Conservation (phyloP, 2,329 filamentous ascomycete species). For the Fusarium sp. region DNA sequence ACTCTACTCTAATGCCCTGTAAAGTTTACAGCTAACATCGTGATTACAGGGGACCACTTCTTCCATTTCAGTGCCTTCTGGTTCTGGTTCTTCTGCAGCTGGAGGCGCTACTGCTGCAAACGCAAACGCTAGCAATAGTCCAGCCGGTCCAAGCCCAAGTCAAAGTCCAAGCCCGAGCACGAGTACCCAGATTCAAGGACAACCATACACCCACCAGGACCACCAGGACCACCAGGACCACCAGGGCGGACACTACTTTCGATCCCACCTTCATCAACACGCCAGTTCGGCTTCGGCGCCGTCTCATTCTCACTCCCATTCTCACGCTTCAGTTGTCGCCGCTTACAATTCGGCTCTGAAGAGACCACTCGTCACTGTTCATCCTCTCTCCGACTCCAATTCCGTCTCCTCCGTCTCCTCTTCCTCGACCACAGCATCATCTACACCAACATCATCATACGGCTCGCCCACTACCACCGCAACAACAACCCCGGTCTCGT, state of each 20-base stretch:
- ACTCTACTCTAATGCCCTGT: slow-evolving; percentile 4
- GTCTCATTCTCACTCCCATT: not conserved
- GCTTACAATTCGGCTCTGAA: slow-evolving; percentile 41
- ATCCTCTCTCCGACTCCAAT: slow-evolving; percentile 38
- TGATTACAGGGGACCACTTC: slow-evolving; percentile 27
- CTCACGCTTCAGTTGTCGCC: slow-evolving; percentile 34
- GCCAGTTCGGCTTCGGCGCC: slow-evolving; percentile 33
- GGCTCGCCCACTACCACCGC: slow-evolving; percentile 32
- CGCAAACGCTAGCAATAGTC: slow-evolving; percentile 18
- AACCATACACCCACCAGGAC: slow-evolving; percentile 1
- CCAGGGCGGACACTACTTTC: no score
- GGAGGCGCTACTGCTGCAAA: slow-evolving; percentile 22
- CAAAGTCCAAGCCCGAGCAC: not conserved
- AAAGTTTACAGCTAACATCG: slow-evolving; percentile 25
- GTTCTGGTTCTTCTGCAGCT: not conserved
- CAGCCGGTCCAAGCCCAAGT: slow-evolving; percentile 8
- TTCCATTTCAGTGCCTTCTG: slow-evolving; percentile 18
- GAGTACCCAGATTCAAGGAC: slow-evolving; percentile 9
- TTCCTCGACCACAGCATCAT: slow-evolving; percentile 35
- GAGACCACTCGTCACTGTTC: slow-evolving; percentile 37
- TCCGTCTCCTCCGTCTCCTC: slow-evolving; percentile 35
- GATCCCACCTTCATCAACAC: slow-evolving; percentile 39
- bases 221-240: slow-evolving; percentile 5
- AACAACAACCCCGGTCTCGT: slow-evolving; percentile 35
- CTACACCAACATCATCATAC: slow-evolving; percentile 30